Base-by-base conservation (phyloP, 257 asterid species). In the Phtheirospermum japonicum region DNA sequence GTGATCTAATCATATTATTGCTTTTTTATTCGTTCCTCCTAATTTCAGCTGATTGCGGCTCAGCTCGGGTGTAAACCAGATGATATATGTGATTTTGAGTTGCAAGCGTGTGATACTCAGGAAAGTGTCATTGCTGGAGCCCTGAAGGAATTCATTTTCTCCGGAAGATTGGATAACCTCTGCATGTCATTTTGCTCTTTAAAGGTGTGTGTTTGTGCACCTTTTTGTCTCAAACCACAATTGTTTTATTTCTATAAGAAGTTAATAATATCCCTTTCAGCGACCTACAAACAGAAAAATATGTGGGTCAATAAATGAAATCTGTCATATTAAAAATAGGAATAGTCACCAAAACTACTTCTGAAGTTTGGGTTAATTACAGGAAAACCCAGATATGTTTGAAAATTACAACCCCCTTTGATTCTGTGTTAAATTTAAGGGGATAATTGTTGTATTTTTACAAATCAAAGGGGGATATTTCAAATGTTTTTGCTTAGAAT, bases 141-240 rank as follows among this genome's bases (percentile, higher is more conserved):
- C 9, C 61, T 77, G 82, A 89, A 89, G 79, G 99, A 93, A 70
- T 93, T 93, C 66, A 50, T 93, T 73, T 93, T 82, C 79, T 93
- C 99, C 2, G 97, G 95, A 71, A 89, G 99, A 74, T 78, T 93
- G 40, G 99, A 93, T 76, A 93, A 93, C 66, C 94, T 93, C 54
- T 93, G 96, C 84, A 93, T 85, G 95, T 85, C 97, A 55, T 89
- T 85, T 68, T 89, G 99, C 82, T 89, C 99, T 54, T 72, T 93
- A 74, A 79, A 89, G 96, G 99, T 92, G 14, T 63, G 62, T 64
- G 9, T 46, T 37, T 23, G 33, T 8, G 7, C 52, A 31, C 14
- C 59, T 62, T 62, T 17, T 62, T 16, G 18, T 16, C 37, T 59
- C 20, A 3, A 54, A 55, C 8, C 18, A 45, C 12, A 31, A 20